A percentile compares a stretch with the other conserved stretches of the same genome.
Evolutionary conservation across 495 filamentous ascomycete species (phyloP).

Genomic region (Jackrogersella minutella): DNA sequence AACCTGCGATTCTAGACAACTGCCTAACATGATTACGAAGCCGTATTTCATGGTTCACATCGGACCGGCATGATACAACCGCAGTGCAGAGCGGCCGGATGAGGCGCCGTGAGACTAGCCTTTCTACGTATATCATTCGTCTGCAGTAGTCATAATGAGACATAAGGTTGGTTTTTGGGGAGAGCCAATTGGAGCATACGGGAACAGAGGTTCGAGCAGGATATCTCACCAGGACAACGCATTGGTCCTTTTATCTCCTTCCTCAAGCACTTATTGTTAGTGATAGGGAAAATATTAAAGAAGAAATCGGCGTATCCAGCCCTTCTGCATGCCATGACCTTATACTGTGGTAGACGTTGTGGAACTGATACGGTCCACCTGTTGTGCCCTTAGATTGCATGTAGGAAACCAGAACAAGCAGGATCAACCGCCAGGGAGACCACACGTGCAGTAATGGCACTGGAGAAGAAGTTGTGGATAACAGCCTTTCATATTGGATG

Average conservation of each 20-base stretch:
- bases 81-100: constrained; percentile 16
- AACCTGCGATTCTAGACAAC: constrained; percentile 6
- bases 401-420: constrained; percentile 35
- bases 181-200: constrained; percentile 21
- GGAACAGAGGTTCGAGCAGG: constrained; percentile 7
- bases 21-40: constrained; percentile 32
- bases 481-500: constrained; percentile 35
- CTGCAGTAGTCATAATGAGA: constrained; percentile 28
- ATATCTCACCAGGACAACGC: constrained; percentile 3
- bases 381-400: constrained; percentile 31
- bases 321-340: constrained; percentile 28
- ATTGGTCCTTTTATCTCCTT: constrained; percentile 15
- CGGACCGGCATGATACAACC: constrained; percentile 36
- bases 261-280: background rate
- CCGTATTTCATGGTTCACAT: constrained; percentile 28
- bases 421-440: constrained; percentile 37
- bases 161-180: constrained; percentile 7
- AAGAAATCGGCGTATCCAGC: constrained; percentile 14
- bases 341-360: constrained; percentile 38
- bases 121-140: constrained; percentile 12
- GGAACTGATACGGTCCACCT: constrained; percentile 37
- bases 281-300: constrained; percentile 4
- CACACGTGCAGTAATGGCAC: constrained; percentile 38
- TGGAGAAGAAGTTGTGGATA: constrained; percentile 38
- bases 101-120: constrained; percentile 25